Evolutionary conservation across 169 alveolate genomes (phyloP), one percentile per base, ranked within the genome.

Genomic region (Theileria annulata): DNA sequence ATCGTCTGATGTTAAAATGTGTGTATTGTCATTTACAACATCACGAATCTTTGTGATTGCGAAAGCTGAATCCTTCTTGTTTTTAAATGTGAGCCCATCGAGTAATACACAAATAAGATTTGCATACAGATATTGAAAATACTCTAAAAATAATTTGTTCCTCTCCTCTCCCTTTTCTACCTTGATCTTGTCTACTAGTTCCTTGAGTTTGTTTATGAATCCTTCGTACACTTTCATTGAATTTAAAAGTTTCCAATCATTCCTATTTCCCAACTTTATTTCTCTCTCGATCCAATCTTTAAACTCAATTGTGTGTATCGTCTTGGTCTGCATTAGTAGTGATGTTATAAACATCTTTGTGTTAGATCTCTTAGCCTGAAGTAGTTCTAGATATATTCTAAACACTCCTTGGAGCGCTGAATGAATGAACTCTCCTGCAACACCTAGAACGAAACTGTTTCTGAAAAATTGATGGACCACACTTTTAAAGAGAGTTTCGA

Each of bases 341-440:
- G 77, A 28, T 17, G 42, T 70, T 28, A 56, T 21, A 56, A 70
- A 70, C 25, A 28, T 70, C 35, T 56, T 28, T 12, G 74, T 51
- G 54, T 49, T 49, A 5, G 47, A 21, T 70, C 77, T 28, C 67
- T 70, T 70, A 5, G 27, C 35, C 51, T 70, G 51, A 5, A 80
- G 37, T 5, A 75, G 70, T 54, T 80, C 87, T 30, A 74, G 42
- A 37, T 68, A 80, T 67, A 80, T 58, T 23, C 87, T 25, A 17
- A 80, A 59, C 30, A 80, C 51, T 17, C 87, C 82, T 6, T 75
- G 81, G n/a, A 80, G 59, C 5, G 80, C 42, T 21, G 64, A n/a
- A 3, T 74, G 48, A n/a, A 83, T 80, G 19, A 3, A 17, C 48
- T 58, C 77, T 23, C 78, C 77, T 19, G 31, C 10, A 19, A 31